Evolutionary conservation across 768 basidiomycete species (phyloP), one percentile per base, ranked within the genome.

Genomic region (Lanmaoa pseudosensibilis): DNA sequence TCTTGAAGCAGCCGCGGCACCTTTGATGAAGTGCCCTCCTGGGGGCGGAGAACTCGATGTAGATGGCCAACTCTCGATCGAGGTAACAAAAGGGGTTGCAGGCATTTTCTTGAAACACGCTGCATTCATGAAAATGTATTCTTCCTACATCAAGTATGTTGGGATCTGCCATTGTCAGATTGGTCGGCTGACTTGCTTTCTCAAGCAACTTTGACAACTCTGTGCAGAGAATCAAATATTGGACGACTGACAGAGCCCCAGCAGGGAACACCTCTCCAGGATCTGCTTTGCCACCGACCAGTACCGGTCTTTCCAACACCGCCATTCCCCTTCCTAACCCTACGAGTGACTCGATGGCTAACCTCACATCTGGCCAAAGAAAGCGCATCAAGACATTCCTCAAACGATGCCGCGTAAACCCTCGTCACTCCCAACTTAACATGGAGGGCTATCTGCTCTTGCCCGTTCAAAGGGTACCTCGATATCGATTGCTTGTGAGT

Each of bases 51-150:
- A 81, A 41, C 75, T 78, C 18, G 92, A 94, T 65, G 73, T 77
- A 4, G 87, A 91, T 57, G 93, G 92, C 0, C 82, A 84, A 54
- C 66, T 90, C 37, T 92, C 94, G 0, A 71, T 86, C 50, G 77
- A 77, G 44, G 90, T 92, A 15, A 92, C 92, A 0, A 88, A 82
- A 56, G 80, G 83, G 15, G 88, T 99, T 37, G 95, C 92, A 8
- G 82, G 87, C 55, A 94, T 92, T 46, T 99, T 98, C 73, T 76
- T 92, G 52, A 90, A 88, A 51, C 94, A 99, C 72, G 92, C 94
- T 32, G 94, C 96, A 5, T 98, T 98, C 78, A 93, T 99, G 92
- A 92, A 80, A 76, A 98, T 98, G 90, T 99, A 99, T 71, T 94
- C 94, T 33, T 90, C 89, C 43, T 99, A 98, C 70, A 96, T 96